Base-by-base conservation (phyloP, 2,329 filamentous ascomycete genomes). In the Didymella glomerata region DNA sequence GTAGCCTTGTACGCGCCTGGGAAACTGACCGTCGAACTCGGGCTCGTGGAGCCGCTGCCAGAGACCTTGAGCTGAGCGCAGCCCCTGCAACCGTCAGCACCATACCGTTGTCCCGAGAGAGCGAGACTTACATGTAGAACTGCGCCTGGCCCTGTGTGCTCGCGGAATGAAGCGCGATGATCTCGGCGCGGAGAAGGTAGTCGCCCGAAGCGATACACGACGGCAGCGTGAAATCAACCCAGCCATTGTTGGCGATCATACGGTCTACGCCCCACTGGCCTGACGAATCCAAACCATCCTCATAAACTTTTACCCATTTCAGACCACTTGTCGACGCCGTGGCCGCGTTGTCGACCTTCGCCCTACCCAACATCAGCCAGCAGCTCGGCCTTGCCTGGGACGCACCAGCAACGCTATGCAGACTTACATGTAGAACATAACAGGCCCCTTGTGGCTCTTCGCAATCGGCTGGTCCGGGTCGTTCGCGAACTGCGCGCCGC, bases 181-280 rank as follows among this genome's bases (percentile, higher is more conserved):
- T 73, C 68, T 82, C 79, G 1, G 74, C 75, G 18, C 80, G 74
- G 24, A 81, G 62, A 10, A 81, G 65, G 54, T 82, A 82, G 53
- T 78, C 72, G 1, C 76, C 76, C 1, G 75, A 65, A 1, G 75
- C 75, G 38, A 77, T 69, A 34, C 73, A 76, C 16, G 62, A 54
- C 2, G 76, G 77, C 36, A 79, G 74, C 0, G 70, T 77, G 44
- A 79, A 76, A 57, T 77, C 76, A 50, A 79, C 73, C 80, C 81
- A 83, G 46, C 82, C 82, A 45, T 75, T 66, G 66, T 76, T 77
- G 42, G 71, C 61, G 64, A 83, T 82, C 76, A 84, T 78, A 61
- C 78, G 74, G 70, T 84, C 82, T 40, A 84, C 81, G 27, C 78
- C 82, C 82, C 82, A 84, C 54, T 76, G 74, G 25, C 77, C 76